Percentiles rank a stretch among this genome's conserved stretches.
Evolutionary conservation across 768 basidiomycete genomes (phyloP).

Genomic region (Kwoniella shandongensis): DNA sequence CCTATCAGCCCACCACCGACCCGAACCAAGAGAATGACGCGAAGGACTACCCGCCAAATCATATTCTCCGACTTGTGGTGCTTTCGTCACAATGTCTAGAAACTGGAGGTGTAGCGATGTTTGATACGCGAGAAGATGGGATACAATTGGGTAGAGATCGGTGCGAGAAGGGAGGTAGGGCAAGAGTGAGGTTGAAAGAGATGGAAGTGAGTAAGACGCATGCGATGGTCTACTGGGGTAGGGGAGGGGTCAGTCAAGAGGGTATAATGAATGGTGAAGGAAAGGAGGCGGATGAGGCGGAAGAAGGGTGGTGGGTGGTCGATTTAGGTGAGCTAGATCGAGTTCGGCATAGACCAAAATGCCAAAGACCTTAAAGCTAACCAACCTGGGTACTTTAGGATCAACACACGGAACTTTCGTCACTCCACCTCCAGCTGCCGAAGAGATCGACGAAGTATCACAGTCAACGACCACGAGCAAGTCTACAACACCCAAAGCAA

Average conservation of each 20-base stretch:
- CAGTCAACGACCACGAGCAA: background rate
- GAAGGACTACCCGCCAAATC: constrained; percentile 27
- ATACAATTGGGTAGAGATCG: constrained; percentile 47
- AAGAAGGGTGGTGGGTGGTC: constrained; percentile 47
- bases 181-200: constrained; percentile 42
- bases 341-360: too few relatives aligned
- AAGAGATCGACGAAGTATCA: background rate
- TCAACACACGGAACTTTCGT: constrained; percentile 51
- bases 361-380: too few relatives aligned
- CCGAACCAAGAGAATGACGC: background rate
- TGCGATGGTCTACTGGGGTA: constrained; percentile 44
- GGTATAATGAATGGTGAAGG: constrained; percentile 1
- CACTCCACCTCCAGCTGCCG: background rate
- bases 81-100: constrained; percentile 15
- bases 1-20: constrained; percentile 12
- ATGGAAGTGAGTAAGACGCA: constrained; percentile 51
- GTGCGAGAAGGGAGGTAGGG: constrained; percentile 26
- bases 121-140: constrained; percentile 44
- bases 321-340: constrained; percentile 44
- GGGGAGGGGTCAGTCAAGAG: constrained; percentile 1
- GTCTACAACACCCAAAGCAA: constrained; percentile 2
- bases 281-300: constrained; percentile 15
- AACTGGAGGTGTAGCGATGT: constrained; percentile 29
- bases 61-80: constrained; percentile 45
- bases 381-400: constrained; percentile 29